phyloP scores from a whole-genome alignment of 495 filamentous ascomycete genomes.

The Penicillium verhagenii region DNA sequence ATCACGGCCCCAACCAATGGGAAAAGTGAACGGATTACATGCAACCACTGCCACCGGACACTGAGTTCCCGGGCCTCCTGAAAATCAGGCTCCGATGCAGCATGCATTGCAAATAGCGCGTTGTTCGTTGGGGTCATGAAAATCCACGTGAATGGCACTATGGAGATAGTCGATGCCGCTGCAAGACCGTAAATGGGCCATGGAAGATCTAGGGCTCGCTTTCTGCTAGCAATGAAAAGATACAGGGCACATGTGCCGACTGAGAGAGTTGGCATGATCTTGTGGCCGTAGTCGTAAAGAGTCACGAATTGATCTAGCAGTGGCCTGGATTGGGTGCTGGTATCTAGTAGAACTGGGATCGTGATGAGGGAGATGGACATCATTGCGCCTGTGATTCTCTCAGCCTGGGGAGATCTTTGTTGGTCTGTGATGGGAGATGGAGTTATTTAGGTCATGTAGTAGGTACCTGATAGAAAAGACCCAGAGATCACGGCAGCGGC shows the following conservation, averaged over 20 bases:
- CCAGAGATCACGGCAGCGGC: neutral
- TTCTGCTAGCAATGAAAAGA: neutral
- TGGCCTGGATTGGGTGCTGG: neutral
- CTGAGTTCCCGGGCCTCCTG: neutral
- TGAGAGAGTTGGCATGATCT: neutral
- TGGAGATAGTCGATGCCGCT: neutral
- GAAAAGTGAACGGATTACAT: neutral
- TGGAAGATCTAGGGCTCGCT: neutral
- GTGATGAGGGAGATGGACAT: neutral
- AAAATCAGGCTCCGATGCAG: neutral
- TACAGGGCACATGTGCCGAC: neutral
- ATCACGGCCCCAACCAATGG: neutral
- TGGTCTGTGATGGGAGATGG: neutral
- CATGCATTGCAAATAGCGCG: neutral
- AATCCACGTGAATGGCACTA: neutral
- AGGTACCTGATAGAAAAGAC: neutral
- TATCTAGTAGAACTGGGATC: neutral
- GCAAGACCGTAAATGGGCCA: neutral
- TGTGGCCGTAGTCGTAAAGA: neutral
- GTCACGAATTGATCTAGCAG: neutral
- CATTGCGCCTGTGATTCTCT: neutral
- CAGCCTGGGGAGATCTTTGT: neutral
- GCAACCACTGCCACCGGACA: neutral
- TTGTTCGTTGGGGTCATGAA: neutral
- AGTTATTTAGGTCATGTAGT: neutral